phyloP scores from a whole-genome alignment of 75 land plant species.

The Ceratopteris richardii region DNA sequence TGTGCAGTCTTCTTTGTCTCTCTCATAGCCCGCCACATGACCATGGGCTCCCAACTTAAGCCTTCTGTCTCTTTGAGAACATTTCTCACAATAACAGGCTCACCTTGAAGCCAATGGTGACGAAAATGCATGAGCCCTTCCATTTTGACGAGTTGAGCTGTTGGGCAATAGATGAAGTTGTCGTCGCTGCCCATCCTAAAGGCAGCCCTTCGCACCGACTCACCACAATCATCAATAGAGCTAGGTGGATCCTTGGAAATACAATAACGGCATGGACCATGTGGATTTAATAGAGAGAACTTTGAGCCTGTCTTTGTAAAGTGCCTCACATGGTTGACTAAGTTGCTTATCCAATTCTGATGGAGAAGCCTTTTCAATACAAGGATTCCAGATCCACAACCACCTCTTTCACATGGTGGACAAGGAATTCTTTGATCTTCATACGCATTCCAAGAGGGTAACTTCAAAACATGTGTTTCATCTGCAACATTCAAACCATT shows the following conservation, averaged over 20 bases:
- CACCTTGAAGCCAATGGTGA: constrained; percentile 72
- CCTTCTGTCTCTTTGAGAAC: constrained; percentile 46
- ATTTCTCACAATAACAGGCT: constrained; percentile 73
- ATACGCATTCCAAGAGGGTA: background rate
- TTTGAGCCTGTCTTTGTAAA: constrained; percentile 9
- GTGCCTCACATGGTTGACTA: constrained; percentile 58
- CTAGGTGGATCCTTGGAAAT: constrained; percentile 3
- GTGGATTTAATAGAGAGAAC: background rate
- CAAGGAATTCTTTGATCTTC: constrained; percentile 74
- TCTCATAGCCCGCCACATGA: constrained; percentile 58
- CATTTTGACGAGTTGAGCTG: constrained; percentile 34
- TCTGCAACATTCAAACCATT: background rate
- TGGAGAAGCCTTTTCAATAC: constrained; percentile 44
- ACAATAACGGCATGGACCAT: constrained; percentile 17
- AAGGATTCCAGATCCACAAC: constrained; percentile 47
- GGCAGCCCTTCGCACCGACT: constrained; percentile 29
- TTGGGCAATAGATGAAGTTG: constrained; percentile 69
- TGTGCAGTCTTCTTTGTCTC: constrained; percentile 35
- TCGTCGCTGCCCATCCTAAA: constrained; percentile 40
- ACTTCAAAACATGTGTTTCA: background rate
- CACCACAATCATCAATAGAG: no score
- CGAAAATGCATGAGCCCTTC: constrained; percentile 60
- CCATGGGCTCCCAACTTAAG: constrained; percentile 83
- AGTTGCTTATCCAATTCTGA: constrained; percentile 65
- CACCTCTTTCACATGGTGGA: constrained; percentile 51